phyloP scores from a whole-genome alignment of 1,284 basidiomycete species.

The Moniliophthora roreri region DNA sequence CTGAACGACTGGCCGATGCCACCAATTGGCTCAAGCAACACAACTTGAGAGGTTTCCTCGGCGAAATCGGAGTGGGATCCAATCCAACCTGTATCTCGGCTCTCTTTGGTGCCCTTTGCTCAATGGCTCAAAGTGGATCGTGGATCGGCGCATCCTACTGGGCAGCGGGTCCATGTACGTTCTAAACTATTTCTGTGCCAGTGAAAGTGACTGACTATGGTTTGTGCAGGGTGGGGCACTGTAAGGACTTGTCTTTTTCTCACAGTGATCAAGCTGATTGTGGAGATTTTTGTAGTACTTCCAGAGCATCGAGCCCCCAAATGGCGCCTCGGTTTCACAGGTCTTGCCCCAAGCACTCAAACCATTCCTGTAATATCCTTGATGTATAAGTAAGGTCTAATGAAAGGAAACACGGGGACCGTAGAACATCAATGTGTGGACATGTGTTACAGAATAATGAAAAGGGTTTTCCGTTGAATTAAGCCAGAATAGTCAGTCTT shows the following conservation, averaged over 20 bases:
- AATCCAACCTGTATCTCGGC: constrained; percentile 43
- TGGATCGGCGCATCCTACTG: constrained; percentile 54
- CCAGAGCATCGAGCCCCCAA: constrained; percentile 65
- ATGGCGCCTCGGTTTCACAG: constrained; percentile 46
- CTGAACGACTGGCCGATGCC: constrained; percentile 53
- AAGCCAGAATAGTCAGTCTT: too few relatives aligned
- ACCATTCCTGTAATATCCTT: constrained; percentile 59
- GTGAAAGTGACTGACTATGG: too few relatives aligned
- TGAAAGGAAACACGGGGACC: too few relatives aligned
- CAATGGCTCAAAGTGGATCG: constrained; percentile 57
- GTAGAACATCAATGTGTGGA: too few relatives aligned
- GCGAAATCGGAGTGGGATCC: constrained; percentile 61
- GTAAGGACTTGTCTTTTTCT: constrained; percentile 34
- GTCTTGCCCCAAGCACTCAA: constrained; percentile 58
- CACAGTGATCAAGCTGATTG: background rate
- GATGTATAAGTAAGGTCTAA: too few relatives aligned
- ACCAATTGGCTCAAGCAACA: constrained; percentile 59
- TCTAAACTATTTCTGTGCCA: too few relatives aligned
- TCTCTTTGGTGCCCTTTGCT: constrained; percentile 54
- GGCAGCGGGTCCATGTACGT: constrained; percentile 63
- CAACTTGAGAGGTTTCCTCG: constrained; percentile 63
- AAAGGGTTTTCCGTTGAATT: too few relatives aligned
- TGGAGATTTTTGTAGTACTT: constrained; percentile 43
- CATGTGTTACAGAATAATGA: too few relatives aligned
- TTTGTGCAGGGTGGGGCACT: constrained; percentile 60